Evolutionary conservation across 2,329 filamentous ascomycete species (phyloP).

Genomic region (Colletotrichum brevisporum): DNA sequence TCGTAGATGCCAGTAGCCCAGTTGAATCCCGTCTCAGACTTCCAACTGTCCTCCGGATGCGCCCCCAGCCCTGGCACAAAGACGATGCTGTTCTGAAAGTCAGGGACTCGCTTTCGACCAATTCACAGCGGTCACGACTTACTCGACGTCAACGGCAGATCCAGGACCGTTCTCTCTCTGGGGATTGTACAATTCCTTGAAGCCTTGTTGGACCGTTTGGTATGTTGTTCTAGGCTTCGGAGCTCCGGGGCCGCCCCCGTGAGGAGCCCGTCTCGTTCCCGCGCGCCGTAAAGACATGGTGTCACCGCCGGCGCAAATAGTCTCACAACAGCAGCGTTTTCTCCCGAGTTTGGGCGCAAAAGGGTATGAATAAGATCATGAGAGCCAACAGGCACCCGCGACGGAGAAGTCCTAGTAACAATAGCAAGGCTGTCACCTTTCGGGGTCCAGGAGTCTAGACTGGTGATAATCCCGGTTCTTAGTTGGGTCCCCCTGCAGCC

Average conservation of each 20-base stretch:
- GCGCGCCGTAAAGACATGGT: slow-evolving; percentile 36
- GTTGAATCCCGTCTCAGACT: slow-evolving; percentile 55
- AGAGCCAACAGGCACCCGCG: slow-evolving; percentile 27
- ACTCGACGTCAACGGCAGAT: slow-evolving; percentile 54
- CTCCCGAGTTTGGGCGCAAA: slow-evolving; percentile 6
- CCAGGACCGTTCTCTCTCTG: slow-evolving; percentile 43
- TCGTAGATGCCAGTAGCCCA: slow-evolving; percentile 53
- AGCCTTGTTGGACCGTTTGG: slow-evolving; percentile 54
- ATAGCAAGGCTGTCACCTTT: slow-evolving; percentile 17
- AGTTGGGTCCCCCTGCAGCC: slow-evolving; percentile 30
- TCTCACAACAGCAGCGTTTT: background rate
- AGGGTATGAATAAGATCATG: slow-evolving; percentile 26
- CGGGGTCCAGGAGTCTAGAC: slow-evolving; percentile 13
- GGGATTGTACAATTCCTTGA: slow-evolving; percentile 54
- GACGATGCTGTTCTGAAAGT: slow-evolving; percentile 51
- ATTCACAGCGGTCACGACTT: slow-evolving; percentile 31
- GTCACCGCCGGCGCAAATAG: background rate
- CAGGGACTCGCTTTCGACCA: slow-evolving; percentile 18
- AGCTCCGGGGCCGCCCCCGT: slow-evolving; percentile 30
- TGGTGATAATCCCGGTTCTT: background rate
- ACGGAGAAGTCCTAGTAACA: background rate
- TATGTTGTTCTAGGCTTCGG: slow-evolving; percentile 51
- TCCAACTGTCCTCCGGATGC: slow-evolving; percentile 56
- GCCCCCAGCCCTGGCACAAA: slow-evolving; percentile 58
- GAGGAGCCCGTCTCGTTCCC: slow-evolving; percentile 36